Evolutionary conservation across 495 filamentous ascomycete species (phyloP), one percentile per base, ranked within the genome.

Genomic region (Penicillium odoratum): DNA sequence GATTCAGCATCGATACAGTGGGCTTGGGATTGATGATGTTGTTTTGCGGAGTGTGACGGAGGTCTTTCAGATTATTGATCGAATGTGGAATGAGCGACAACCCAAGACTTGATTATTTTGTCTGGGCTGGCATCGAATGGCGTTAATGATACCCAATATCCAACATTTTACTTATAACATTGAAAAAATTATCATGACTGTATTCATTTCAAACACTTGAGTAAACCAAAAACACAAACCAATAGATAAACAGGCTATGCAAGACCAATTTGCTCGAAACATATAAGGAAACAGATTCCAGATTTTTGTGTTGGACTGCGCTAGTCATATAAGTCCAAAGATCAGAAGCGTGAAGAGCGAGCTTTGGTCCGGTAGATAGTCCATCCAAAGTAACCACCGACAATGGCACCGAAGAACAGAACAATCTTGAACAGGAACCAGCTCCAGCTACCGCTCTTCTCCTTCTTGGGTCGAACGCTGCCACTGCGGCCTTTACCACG

Each of bases 341-440:
- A 13, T 62, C 66, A 98, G 68, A 97, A 98, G 61, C 94, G 81
- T 59, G 92, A 91, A 51, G 80, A 84, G 65, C 85, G 83, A 72
- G 85, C 82, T 71, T 84, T 84, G 29, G 83, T 81, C 74, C 93
- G 83, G 69, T 89, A 98, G 47, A 87, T 80, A 8, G 91, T 95
- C 63, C 78, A 98, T 9, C 92, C 93, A 26, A 89, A 86, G 74
- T 97, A 98, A 3, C 62, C 88, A 55, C 88, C 92, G 6, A 75
- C 86, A 54, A 87, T 56, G 30, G 82, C 87, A n/a, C 82, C 68
- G 56, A 87, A 72, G 72, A 97, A 89, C 52, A 97, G 55, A 26
- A 97, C 61, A 47, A 86, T 75, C 84, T 96, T 96, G 68, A 94
- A 78, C 51, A 97, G 82, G 79, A 95, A 96, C 93, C 95, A 95